These are phyloP conservation scores for Polytrichum formosum DNA, from an alignment of 225 moss, liverwort and hornwort genomes.

Conservation along the genomic window DNA sequence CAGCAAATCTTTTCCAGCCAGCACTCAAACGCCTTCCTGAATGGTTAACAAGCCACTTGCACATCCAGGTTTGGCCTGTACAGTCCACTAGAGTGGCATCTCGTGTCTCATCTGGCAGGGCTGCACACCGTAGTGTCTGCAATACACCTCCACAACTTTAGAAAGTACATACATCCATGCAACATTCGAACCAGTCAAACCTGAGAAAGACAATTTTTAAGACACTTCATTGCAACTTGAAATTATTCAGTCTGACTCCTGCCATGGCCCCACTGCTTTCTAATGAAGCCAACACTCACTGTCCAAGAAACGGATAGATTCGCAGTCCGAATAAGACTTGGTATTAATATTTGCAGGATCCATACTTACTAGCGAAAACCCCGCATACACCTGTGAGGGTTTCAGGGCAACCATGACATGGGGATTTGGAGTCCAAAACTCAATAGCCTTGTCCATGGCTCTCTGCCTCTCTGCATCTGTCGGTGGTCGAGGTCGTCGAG, in stretches of 20 bases:
- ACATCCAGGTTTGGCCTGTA: slow-evolving; percentile 38
- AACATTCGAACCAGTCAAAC: too few species aligned
- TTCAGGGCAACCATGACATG: slow-evolving; percentile 45
- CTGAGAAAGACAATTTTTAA: too few species aligned
- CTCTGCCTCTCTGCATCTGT: slow-evolving; percentile 51
- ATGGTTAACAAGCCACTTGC: slow-evolving; percentile 54
- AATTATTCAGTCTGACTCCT: too few species aligned
- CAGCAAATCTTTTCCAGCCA: slow-evolving; percentile 55
- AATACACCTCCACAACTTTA: slow-evolving; percentile 8
- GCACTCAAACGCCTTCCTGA: slow-evolving; percentile 50
- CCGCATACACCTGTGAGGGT: slow-evolving; percentile 53
- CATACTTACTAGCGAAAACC: slow-evolving; percentile 45
- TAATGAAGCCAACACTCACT: too few species aligned
- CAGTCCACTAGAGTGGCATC: slow-evolving; percentile 46
- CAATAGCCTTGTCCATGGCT: slow-evolving; percentile 41
- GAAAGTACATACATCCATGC: too few species aligned
- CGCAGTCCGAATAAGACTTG: too few species aligned
- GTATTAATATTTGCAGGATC: background rate
- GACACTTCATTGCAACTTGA: too few species aligned
- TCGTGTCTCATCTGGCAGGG: slow-evolving; percentile 44
- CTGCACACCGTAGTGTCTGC: slow-evolving; percentile 43
- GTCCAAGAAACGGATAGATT: too few species aligned
- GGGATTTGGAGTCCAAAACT: slow-evolving; percentile 51
- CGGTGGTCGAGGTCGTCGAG: slow-evolving; percentile 46
- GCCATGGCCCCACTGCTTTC: too few species aligned